Evolutionary conservation across 345 rosid genomes (phyloP).

Genomic region (Carallia pectinifolia): DNA sequence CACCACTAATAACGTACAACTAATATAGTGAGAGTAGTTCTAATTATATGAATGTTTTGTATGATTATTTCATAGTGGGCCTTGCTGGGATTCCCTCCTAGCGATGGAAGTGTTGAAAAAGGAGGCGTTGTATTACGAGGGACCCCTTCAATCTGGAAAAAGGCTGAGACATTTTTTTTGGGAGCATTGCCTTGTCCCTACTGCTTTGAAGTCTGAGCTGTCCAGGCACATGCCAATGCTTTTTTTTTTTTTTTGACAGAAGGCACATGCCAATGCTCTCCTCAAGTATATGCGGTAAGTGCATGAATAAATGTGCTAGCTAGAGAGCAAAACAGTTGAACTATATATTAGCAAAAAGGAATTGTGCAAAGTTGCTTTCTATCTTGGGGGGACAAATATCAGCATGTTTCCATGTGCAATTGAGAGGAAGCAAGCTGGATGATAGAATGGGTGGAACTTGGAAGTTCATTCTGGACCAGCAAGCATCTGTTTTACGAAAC

Average conservation of each 20-base stretch:
- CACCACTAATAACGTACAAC: too few species aligned
- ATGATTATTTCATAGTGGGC: not conserved
- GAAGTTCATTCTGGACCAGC: too few species aligned
- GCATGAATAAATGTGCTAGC: too few species aligned
- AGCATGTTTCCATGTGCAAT: conserved; percentile 11
- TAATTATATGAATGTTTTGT: not conserved
- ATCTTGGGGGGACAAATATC: not conserved
- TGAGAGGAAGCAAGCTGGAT: not conserved
- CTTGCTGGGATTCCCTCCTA: not conserved
- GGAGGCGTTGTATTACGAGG: not conserved
- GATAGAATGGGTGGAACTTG: not conserved
- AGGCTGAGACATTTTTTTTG: conserved; percentile 18
- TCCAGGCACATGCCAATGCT: conserved; percentile 29
- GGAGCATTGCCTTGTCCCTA: conserved; percentile 23
- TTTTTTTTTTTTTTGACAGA: too few species aligned
- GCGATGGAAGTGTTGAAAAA: conserved; percentile 17
- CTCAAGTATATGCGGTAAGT: not conserved
- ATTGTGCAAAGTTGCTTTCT: conserved; percentile 3
- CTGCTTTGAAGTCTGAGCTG: conserved; percentile 33
- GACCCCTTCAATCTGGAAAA: conserved; percentile 7
- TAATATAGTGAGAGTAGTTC: too few species aligned
- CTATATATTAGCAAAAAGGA: conserved; percentile 24
- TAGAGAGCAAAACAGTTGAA: not conserved
- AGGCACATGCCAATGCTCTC: conserved; percentile 24
- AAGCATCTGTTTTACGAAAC: too few species aligned